Conservation (phyloP, 371 early-diverging fungal species). For the Scutellospora calospora region DNA sequence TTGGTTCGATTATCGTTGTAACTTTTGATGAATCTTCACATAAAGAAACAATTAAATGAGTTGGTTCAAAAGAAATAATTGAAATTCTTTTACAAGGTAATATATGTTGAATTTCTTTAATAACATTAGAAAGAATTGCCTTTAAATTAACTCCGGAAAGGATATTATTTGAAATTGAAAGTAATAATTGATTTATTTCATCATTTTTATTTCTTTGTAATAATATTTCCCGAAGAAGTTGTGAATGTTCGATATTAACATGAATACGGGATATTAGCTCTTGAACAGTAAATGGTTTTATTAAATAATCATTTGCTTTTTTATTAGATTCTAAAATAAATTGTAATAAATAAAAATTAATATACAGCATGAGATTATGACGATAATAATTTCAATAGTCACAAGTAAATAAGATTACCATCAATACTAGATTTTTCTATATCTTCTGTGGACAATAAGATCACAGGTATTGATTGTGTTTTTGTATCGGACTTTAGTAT, state of each 20-base stretch:
- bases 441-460: slow-evolving; percentile 59
- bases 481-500: slow-evolving; percentile 47
- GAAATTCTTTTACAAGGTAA: slow-evolving; percentile 57
- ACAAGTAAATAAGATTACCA: background rate
- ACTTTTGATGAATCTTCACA: no score
- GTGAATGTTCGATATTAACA: slow-evolving; percentile 53
- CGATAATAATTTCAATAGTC: no score
- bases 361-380: no score
- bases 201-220: slow-evolving; percentile 50
- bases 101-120: slow-evolving; percentile 48
- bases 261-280: slow-evolving; percentile 62
- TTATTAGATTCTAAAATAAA: slow-evolving; percentile 49
- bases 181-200: slow-evolving; percentile 52
- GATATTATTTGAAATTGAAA: slow-evolving; percentile 54
- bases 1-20: background rate
- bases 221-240: slow-evolving; percentile 53
- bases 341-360: background rate
- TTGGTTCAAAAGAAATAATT: slow-evolving; percentile 38
- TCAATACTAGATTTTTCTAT: slow-evolving; percentile 59
- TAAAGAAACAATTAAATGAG: no score
- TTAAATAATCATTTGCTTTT: slow-evolving; percentile 59
- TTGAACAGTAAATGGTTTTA: slow-evolving; percentile 59
- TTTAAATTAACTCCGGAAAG: slow-evolving; percentile 49
- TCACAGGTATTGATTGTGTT: slow-evolving; percentile 57
- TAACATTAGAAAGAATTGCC: slow-evolving; percentile 49